These are phyloP conservation scores for Dryas alaskensis DNA, from an alignment of 306 rosid genomes.

Conservation along the genomic window DNA sequence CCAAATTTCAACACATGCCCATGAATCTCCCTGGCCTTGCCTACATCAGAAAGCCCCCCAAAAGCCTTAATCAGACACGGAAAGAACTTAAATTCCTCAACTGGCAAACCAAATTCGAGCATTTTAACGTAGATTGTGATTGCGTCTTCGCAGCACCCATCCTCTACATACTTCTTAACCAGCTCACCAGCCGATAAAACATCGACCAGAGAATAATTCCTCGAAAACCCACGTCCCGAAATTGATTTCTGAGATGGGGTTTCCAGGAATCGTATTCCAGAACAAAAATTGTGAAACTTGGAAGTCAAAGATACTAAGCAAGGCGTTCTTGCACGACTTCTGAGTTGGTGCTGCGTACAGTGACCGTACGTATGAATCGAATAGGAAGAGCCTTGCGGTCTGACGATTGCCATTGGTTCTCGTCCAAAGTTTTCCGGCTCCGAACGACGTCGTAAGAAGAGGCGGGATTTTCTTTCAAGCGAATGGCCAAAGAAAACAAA, in stretches of 20 bases:
- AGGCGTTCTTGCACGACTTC: not conserved
- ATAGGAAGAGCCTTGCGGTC: not conserved
- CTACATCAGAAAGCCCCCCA: constrained; percentile 30
- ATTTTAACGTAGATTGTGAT: constrained; percentile 26
- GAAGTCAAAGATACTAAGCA: constrained; percentile 1
- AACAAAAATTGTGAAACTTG: constrained; percentile 12
- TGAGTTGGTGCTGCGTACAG: not conserved
- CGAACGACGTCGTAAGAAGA: not conserved
- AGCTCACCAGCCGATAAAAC: not conserved
- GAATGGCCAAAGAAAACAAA: too few species aligned
- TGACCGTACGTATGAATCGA: not conserved
- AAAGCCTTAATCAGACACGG: constrained; percentile 41
- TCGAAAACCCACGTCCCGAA: not conserved
- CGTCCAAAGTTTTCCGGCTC: not conserved
- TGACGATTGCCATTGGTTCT: not conserved
- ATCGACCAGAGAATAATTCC: not conserved
- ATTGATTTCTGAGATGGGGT: constrained; percentile 17
- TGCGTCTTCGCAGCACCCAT: constrained; percentile 33
- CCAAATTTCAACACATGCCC: constrained; percentile 39
- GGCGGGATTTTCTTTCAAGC: not conserved
- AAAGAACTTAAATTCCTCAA: constrained; percentile 35
- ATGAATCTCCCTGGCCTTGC: constrained; percentile 35
- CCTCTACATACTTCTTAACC: constrained; percentile 24
- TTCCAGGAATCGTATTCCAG: constrained; percentile 9
- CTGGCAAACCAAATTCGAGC: constrained; percentile 30